Conservation (phyloP, 768 basidiomycete genomes). For the Auricularia sp. region DNA sequence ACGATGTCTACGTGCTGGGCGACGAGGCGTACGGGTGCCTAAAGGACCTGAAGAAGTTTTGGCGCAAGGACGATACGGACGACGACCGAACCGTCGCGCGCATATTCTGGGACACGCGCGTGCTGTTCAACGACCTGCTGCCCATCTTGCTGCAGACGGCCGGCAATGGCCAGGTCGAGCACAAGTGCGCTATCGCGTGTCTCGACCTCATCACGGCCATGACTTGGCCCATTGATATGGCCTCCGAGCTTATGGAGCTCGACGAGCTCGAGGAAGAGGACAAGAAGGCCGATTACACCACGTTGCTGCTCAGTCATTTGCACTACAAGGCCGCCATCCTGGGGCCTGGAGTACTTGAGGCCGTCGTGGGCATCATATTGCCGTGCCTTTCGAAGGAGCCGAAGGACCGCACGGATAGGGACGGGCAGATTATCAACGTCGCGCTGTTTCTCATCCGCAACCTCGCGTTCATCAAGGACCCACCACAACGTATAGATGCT, state of each 20-base stretch:
- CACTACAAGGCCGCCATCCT: constrained; percentile 82
- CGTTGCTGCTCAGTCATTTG: constrained; percentile 68
- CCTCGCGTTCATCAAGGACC: constrained; percentile 88
- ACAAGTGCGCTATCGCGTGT: constrained; percentile 72
- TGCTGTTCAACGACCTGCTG: constrained; percentile 78
- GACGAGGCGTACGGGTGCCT: constrained; percentile 78
- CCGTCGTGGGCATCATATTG: constrained; percentile 64
- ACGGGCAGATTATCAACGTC: constrained; percentile 80
- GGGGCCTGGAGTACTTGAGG: constrained; percentile 55
- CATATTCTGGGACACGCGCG: constrained; percentile 82
- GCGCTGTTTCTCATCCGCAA: constrained; percentile 86
- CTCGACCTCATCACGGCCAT: constrained; percentile 90
- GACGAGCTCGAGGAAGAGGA: constrained; percentile 61
- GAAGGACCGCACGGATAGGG: constrained; percentile 66
- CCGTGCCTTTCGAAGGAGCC: constrained; percentile 64
- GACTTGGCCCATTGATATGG: constrained; percentile 98
- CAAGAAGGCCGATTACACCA: constrained; percentile 80
- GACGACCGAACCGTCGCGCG: constrained; percentile 93
- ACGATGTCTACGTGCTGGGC: constrained; percentile 55
- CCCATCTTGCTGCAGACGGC: constrained; percentile 77
- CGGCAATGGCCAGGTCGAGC: constrained; percentile 66
- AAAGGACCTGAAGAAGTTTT: constrained; percentile 89
- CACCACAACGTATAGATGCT: constrained; percentile 55
- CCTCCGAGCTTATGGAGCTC: constrained; percentile 88
- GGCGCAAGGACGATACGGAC: constrained; percentile 94